Evolutionary conservation across 768 basidiomycete genomes (phyloP).

Genomic region (Mrakia blollopis): DNA sequence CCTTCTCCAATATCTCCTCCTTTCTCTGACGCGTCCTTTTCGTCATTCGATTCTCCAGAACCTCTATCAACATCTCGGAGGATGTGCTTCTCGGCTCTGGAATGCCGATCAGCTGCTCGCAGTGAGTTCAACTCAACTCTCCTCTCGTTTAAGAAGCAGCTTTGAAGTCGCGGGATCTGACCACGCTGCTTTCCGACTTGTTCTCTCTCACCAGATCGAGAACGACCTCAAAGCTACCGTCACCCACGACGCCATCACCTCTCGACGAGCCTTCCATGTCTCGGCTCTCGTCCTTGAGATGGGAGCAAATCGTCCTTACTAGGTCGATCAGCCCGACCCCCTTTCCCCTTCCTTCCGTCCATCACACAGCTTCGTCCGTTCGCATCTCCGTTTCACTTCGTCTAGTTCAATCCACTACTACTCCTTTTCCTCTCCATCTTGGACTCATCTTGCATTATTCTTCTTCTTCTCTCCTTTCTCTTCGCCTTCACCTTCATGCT

Average conservation of each 20-base stretch:
- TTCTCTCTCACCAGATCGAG: constrained; percentile 29
- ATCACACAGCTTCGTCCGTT: constrained; percentile 48
- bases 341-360: too few relatives aligned
- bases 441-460: neutral
- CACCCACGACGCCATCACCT: constrained; percentile 15
- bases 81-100: constrained; percentile 88
- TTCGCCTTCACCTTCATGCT: constrained; percentile 46
- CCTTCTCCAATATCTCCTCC: neutral
- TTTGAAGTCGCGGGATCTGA: too few relatives aligned
- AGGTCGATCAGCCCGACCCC: neutral
- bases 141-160: too few relatives aligned
- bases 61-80: constrained; percentile 82
- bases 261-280: constrained; percentile 24
- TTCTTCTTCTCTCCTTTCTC: neutral
- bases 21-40: neutral
- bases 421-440: neutral
- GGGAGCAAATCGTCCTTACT: neutral
- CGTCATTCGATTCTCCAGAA: constrained; percentile 37
- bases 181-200: too few relatives aligned
- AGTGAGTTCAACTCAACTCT: constrained; percentile 51
- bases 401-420: neutral
- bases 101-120: constrained; percentile 83
- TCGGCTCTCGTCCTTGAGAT: constrained; percentile 16
- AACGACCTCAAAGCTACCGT: constrained; percentile 19
- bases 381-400: too few relatives aligned